These are phyloP conservation scores for Epicoccum sorghinum DNA, from an alignment of 2,329 filamentous ascomycete genomes.

Conservation along the genomic window DNA sequence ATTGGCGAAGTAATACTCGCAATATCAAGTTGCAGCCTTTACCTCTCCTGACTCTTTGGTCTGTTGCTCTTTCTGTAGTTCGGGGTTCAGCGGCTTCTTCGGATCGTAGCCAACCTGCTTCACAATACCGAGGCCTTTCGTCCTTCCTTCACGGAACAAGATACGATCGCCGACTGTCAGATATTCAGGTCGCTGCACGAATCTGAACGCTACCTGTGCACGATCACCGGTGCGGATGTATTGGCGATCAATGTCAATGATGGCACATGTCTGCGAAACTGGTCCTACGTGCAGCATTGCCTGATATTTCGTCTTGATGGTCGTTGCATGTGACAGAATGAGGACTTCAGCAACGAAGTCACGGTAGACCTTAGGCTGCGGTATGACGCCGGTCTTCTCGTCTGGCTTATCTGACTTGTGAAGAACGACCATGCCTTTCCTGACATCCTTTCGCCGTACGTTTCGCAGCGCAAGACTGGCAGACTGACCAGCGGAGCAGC, in stretches of 20 bases:
- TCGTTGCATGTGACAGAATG: slow-evolving; percentile 93
- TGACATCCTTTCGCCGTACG: slow-evolving; percentile 85
- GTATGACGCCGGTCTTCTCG: slow-evolving; percentile 40
- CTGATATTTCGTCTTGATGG: slow-evolving; percentile 95
- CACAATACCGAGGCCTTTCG: slow-evolving; percentile 93
- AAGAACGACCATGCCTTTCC: slow-evolving; percentile 97
- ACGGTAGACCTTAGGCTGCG: slow-evolving; percentile 58
- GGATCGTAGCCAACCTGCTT: slow-evolving; percentile 89
- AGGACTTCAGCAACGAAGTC: slow-evolving; percentile 75
- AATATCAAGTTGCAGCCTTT: slow-evolving; percentile 14
- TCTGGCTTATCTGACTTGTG: slow-evolving; percentile 76
- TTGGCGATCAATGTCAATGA: slow-evolving; percentile 96
- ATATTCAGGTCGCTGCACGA: slow-evolving; percentile 93
- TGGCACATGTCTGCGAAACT: slow-evolving; percentile 92
- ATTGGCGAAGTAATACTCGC: background rate
- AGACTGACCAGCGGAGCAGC: slow-evolving; percentile 88
- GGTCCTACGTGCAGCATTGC: slow-evolving; percentile 97
- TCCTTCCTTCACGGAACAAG: slow-evolving; percentile 91
- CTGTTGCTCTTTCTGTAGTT: slow-evolving; percentile 32
- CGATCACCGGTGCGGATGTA: slow-evolving; percentile 94
- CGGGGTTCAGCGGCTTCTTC: slow-evolving; percentile 51
- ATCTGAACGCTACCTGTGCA: slow-evolving; percentile 92
- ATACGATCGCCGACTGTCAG: slow-evolving; percentile 86
- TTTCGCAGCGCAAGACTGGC: slow-evolving; percentile 90
- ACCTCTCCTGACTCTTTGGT: slow-evolving; percentile 23